Conservation (phyloP, 345 rosid genomes). For the Bruguiera sexangula region DNA sequence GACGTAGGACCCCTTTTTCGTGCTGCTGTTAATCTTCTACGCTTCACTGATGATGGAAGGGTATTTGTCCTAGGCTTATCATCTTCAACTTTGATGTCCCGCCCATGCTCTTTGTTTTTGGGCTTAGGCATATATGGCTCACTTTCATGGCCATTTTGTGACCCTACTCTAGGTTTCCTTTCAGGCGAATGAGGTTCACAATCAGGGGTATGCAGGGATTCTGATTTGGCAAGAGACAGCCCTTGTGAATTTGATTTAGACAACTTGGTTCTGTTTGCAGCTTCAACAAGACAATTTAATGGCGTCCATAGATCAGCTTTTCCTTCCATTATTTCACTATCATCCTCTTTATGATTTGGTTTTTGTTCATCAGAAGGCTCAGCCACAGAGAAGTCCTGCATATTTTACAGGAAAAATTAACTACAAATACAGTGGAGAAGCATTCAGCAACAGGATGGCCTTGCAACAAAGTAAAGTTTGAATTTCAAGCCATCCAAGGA, state of each 20-base stretch:
- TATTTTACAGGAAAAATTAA: constrained; percentile 11
- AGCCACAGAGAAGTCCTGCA: constrained; percentile 58
- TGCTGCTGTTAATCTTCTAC: constrained; percentile 63
- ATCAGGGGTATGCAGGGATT: constrained; percentile 38
- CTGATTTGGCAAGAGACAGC: constrained; percentile 31
- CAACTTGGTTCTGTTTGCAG: constrained; percentile 79
- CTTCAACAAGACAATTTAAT: constrained; percentile 88
- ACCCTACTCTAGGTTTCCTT: constrained; percentile 35
- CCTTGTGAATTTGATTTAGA: constrained; percentile 59
- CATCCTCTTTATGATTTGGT: constrained; percentile 35
- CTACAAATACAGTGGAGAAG: constrained; percentile 2
- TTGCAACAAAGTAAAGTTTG: constrained; percentile 6
- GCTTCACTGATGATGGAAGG: constrained; percentile 46
- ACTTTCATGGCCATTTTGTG: constrained; percentile 26
- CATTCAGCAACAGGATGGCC: background rate
- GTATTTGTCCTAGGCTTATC: constrained; percentile 47
- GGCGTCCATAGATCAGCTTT: constrained; percentile 86
- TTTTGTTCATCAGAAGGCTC: constrained; percentile 41
- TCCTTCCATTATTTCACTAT: constrained; percentile 52
- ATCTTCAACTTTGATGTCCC: constrained; percentile 44
- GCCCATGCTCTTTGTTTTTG: constrained; percentile 54
- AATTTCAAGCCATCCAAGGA: constrained; percentile 1
- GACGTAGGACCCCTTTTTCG: constrained; percentile 45
- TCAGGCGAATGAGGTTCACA: constrained; percentile 30
- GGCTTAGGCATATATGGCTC: constrained; percentile 34